These are phyloP conservation scores for Marasmius tenuissimus DNA, from an alignment of 1,284 basidiomycete species.

Conservation along the genomic window DNA sequence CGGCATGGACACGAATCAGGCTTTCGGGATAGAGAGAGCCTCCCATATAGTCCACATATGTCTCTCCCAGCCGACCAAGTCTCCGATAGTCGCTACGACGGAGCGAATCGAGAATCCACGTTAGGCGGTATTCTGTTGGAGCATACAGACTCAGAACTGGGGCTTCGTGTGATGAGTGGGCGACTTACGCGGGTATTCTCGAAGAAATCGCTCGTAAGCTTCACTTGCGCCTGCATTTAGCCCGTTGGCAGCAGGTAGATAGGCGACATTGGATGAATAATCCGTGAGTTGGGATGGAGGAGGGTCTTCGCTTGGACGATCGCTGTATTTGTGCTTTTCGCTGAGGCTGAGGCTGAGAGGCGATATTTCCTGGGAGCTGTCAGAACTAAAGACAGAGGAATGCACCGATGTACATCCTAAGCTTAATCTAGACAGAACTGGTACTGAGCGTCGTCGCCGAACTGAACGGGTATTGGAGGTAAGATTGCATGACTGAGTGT, in stretches of 20 bases:
- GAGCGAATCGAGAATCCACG: constrained; percentile 70
- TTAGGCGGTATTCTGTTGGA: constrained; percentile 50
- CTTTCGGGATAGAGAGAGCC: constrained; percentile 75
- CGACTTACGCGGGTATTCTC: constrained; percentile 25
- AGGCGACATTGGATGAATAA: constrained; percentile 21
- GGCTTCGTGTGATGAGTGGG: neutral
- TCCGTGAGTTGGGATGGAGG: constrained; percentile 10
- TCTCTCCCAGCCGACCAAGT: constrained; percentile 61
- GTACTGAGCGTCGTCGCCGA: constrained; percentile 15
- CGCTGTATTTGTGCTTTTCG: constrained; percentile 25
- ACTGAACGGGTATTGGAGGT: neutral
- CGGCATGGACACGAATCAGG: constrained; percentile 64
- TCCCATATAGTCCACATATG: constrained; percentile 84
- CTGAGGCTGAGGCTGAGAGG: constrained; percentile 8
- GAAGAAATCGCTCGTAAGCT: constrained; percentile 34
- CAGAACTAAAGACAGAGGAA: constrained; percentile 30
- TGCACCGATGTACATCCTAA: constrained; percentile 36
- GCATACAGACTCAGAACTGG: neutral
- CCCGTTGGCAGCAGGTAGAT: constrained; percentile 24
- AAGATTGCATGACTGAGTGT: constrained; percentile 11
- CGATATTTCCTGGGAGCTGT: constrained; percentile 27
- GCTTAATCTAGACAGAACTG: constrained; percentile 34
- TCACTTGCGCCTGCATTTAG: constrained; percentile 26
- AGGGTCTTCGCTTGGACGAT: constrained; percentile 25
- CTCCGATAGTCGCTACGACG: constrained; percentile 68